Evolutionary conservation across 1,284 basidiomycete species (phyloP), one percentile per base, ranked within the genome.

Genomic region (Gomphus sp.): DNA sequence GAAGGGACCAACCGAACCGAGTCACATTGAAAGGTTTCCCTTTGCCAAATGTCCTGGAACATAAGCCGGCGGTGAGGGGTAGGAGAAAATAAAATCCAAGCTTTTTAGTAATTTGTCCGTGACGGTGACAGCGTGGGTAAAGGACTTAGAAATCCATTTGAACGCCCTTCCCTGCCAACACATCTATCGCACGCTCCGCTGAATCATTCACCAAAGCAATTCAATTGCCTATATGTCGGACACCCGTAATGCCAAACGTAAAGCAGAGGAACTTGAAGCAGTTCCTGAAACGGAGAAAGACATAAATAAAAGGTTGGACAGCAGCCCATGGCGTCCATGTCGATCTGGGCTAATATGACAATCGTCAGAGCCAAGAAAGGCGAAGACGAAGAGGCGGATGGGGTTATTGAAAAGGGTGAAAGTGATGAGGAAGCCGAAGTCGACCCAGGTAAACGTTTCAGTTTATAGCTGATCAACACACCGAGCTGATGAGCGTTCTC

Each of bases 351-450:
- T 34, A 39, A 48, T n/a, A 34, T 1, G 44, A 25, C 9, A 10
- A 11, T 43, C 47, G 41, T 31, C 63, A 73, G 70, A 62, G 66
- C 67, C 50, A 72, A 69, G 60, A 65, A 67, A 37, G 68, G 69
- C 25, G 66, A 66, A 41, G 65, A 62, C n/a, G 44, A 34, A 18
- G 33, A 12, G 3, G 33, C 18, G 9, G 44, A 55, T 37, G 52
- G 22, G 34, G 51, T 16, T 58, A 70, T 68, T 8, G 53, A 45
- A 8, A 55, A 16, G 4, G 54, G 56, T 9, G 49, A 48, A 36
- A 67, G 64, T 47, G 65, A 65, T 22, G 64, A 58, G 3, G 64
- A 70, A 31, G 70, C 65, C 8, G 67, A 62, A 18, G 64, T 71
- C n/a, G 67, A 70, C 39, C 64, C 68, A 33, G 72, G 71, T 72